phyloP scores from a whole-genome alignment of 2,329 filamentous ascomycete genomes.

The Lasiodiplodia sp. region DNA sequence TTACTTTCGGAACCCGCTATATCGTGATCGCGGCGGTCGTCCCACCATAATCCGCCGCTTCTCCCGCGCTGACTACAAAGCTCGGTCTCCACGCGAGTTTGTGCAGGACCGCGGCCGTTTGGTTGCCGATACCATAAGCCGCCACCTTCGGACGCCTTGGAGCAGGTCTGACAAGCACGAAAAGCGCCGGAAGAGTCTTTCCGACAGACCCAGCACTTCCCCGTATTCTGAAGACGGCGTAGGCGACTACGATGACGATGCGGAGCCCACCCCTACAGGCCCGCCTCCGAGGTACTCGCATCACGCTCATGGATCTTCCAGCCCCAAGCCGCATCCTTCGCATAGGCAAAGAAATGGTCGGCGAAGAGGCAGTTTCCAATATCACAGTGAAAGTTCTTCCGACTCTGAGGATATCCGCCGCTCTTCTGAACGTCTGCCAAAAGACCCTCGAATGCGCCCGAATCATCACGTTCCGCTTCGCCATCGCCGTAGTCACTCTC shows the following conservation, averaged over 20 bases:
- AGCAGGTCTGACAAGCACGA: constrained; percentile 31
- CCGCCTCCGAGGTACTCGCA: constrained; percentile 32
- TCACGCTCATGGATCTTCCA: constrained; percentile 6
- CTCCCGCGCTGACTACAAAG: constrained; percentile 37
- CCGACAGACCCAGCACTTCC: constrained; percentile 36
- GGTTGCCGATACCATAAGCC: constrained; percentile 39
- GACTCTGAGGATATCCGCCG: constrained; percentile 13
- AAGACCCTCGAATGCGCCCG: constrained; percentile 1
- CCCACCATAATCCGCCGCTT: constrained; percentile 53
- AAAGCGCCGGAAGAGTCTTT: constrained; percentile 38
- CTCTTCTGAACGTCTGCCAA: constrained; percentile 1
- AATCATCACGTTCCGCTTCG: constrained; percentile 42
- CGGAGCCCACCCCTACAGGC: constrained; percentile 38
- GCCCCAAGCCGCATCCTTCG: constrained; percentile 18
- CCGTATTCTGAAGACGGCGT: constrained; percentile 32
- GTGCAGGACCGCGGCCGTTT: constrained; percentile 40
- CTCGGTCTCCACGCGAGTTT: constrained; percentile 38
- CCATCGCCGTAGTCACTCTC: constrained; percentile 53
- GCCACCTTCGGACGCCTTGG: constrained; percentile 47
- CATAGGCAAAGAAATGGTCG: constrained; percentile 10
- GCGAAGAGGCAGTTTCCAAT: constrained; percentile 11
- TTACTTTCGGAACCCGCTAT: constrained; percentile 60
- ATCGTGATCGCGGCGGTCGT: constrained; percentile 53
- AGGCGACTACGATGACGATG: constrained; percentile 31
- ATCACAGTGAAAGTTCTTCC: constrained; percentile 20